These are phyloP conservation scores for Geotrichum aggregatum DNA, from an alignment of 1,139 yeast species.

Conservation along the genomic window DNA sequence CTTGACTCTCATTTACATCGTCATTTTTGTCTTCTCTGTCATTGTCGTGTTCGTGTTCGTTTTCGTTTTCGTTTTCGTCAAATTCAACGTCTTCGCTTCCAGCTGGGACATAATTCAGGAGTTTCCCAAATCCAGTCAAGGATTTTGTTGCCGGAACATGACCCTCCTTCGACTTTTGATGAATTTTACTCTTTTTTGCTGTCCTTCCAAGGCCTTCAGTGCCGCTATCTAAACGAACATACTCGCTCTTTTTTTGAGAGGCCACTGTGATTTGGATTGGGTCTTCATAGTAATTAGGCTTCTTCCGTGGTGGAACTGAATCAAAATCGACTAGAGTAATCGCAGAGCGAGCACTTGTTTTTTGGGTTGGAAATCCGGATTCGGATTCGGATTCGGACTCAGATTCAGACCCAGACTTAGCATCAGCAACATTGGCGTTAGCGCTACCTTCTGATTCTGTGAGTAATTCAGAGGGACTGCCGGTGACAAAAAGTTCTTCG, in stretches of 20 bases:
- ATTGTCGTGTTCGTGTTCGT: not conserved
- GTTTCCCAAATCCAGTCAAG: slow-evolving; percentile 7
- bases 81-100: slow-evolving; percentile 11
- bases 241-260: slow-evolving; percentile 2
- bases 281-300: slow-evolving; percentile 2
- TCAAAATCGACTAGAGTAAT: slow-evolving; percentile 2
- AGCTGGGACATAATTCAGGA: slow-evolving; percentile 1
- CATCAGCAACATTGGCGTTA: too few relatives aligned
- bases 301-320: not conserved
- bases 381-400: not conserved
- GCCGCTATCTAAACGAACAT: not conserved
- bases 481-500: not conserved
- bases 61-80: slow-evolving; percentile 23
- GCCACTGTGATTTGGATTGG: not conserved
- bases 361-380: not conserved
- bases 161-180: not conserved
- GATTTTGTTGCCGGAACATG: not conserved
- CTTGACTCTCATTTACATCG: not conserved
- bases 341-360: not conserved
- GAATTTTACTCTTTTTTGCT: not conserved
- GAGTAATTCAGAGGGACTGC: not conserved
- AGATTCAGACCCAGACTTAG: too few relatives aligned
- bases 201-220: not conserved
- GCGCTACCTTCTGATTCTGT: too few relatives aligned
- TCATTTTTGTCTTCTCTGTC: not conserved